Evolutionary conservation across 768 basidiomycete species (phyloP).

Genomic region (Daedaleopsis nitida): DNA sequence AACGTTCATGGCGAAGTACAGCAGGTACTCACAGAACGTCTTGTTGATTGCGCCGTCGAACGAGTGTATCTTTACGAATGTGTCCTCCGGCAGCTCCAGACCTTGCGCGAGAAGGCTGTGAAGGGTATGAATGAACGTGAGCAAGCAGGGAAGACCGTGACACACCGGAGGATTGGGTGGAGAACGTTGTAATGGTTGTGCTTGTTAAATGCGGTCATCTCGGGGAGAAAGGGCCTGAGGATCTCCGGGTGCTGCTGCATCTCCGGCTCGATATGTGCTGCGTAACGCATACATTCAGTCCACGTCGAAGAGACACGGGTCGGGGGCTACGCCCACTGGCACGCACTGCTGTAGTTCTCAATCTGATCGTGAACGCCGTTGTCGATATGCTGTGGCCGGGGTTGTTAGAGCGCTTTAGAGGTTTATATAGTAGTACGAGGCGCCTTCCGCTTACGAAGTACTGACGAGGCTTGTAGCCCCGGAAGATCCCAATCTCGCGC

Average conservation of each 20-base stretch:
- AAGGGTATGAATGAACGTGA: neutral
- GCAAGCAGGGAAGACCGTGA: too few relatives aligned
- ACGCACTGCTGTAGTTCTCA: slow-evolving; percentile 46
- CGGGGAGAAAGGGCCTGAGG: slow-evolving; percentile 32
- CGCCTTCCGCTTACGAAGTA: slow-evolving; percentile 46
- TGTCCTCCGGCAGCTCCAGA: slow-evolving; percentile 36
- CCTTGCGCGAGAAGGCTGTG: slow-evolving; percentile 34
- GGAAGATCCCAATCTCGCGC: slow-evolving; percentile 47
- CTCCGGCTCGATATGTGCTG: slow-evolving; percentile 30
- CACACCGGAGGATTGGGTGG: slow-evolving; percentile 30
- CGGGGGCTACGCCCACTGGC: too few relatives aligned
- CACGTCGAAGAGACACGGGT: neutral
- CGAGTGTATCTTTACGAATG: slow-evolving; percentile 32
- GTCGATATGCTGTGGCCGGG: slow-evolving; percentile 37
- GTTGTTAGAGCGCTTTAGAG: too few relatives aligned
- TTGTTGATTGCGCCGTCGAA: slow-evolving; percentile 17
- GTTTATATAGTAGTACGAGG: too few relatives aligned
- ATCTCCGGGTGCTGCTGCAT: slow-evolving; percentile 31
- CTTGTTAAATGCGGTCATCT: slow-evolving; percentile 29
- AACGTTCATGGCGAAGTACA: too few relatives aligned
- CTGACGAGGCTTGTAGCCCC: slow-evolving; percentile 54
- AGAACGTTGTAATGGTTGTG: slow-evolving; percentile 33
- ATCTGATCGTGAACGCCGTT: slow-evolving; percentile 46
- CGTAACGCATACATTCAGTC: too few relatives aligned
- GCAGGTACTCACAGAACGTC: too few relatives aligned